Conservation (phyloP, 2,329 filamentous ascomycete species). For the Didymella pinodella region DNA sequence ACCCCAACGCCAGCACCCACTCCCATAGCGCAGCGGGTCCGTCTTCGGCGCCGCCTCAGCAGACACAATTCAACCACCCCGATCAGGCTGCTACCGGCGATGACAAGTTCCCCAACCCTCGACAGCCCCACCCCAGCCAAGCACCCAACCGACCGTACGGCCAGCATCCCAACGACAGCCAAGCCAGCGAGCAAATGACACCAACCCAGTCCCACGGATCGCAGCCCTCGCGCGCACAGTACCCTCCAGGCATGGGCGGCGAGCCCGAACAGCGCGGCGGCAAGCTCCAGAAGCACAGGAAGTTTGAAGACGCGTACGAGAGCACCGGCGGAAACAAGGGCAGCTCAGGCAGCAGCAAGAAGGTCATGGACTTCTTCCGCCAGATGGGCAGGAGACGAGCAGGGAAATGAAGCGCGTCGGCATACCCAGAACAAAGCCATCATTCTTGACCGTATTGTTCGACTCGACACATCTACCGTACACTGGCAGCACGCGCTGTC, state of each 20-base stretch:
- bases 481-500: slow-evolving; percentile 12
- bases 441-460: slow-evolving; percentile 18
- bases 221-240: slow-evolving; percentile 41
- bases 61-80: slow-evolving; percentile 48
- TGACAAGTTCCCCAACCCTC: slow-evolving; percentile 48
- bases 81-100: slow-evolving; percentile 40
- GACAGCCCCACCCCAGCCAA: slow-evolving; percentile 42
- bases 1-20: slow-evolving; percentile 23
- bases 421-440: background rate
- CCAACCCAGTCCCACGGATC: slow-evolving; percentile 21
- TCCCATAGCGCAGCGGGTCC: slow-evolving; percentile 33
- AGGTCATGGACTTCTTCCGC: slow-evolving; percentile 98
- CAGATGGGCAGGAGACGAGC: slow-evolving; percentile 65
- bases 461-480: slow-evolving; percentile 6
- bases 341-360: slow-evolving; percentile 75
- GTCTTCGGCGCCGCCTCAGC: slow-evolving; percentile 47
- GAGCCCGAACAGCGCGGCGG: slow-evolving; percentile 50
- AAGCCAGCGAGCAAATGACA: slow-evolving; percentile 45
- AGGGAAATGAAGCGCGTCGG: slow-evolving; percentile 9
- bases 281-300: slow-evolving; percentile 83
- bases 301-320: slow-evolving; percentile 88
- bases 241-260: slow-evolving; percentile 53
- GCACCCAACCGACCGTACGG: slow-evolving; percentile 35
- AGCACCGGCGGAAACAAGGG: slow-evolving; percentile 53
- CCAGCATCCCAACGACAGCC: slow-evolving; percentile 46